These are phyloP conservation scores for Coniochaeta ligniaria DNA, from an alignment of 2,329 filamentous ascomycete genomes.

Conservation along the genomic window DNA sequence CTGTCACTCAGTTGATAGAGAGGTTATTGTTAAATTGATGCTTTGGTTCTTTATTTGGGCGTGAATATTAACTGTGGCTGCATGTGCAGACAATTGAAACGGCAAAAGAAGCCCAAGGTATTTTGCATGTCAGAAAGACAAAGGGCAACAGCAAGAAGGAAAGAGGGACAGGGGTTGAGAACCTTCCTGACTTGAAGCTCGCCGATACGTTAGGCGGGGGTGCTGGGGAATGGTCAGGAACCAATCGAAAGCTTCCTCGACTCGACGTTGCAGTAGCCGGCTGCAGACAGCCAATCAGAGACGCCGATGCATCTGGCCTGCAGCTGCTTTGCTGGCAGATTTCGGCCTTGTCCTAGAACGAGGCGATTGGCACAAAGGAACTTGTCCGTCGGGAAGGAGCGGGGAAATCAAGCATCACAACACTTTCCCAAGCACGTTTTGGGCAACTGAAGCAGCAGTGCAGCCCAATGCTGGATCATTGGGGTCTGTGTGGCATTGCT, in stretches of 20 bases:
- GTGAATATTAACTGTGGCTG: too few species aligned
- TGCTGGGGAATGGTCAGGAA: background rate
- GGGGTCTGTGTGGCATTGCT: background rate
- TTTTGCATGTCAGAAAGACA: too few species aligned
- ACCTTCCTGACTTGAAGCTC: background rate
- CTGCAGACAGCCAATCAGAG: background rate
- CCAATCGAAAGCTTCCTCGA: background rate
- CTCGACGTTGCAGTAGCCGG: constrained; percentile 1
- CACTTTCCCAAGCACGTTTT: background rate
- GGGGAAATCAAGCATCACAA: background rate
- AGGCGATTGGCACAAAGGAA: background rate
- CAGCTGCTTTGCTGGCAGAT: constrained; percentile 3
- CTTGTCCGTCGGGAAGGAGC: background rate
- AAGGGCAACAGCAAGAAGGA: too few species aligned
- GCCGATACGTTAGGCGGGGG: background rate
- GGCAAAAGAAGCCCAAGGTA: too few species aligned
- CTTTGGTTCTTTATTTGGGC: too few species aligned
- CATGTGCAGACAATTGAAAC: too few species aligned
- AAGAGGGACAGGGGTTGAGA: background rate
- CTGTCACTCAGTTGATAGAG: background rate
- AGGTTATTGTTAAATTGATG: background rate
- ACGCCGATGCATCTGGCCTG: background rate
- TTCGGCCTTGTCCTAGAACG: constrained; percentile 1
- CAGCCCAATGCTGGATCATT: background rate
- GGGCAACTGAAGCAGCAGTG: background rate